Conservation (phyloP, 139 green algal genomes). For the Micractinium sp. region DNA sequence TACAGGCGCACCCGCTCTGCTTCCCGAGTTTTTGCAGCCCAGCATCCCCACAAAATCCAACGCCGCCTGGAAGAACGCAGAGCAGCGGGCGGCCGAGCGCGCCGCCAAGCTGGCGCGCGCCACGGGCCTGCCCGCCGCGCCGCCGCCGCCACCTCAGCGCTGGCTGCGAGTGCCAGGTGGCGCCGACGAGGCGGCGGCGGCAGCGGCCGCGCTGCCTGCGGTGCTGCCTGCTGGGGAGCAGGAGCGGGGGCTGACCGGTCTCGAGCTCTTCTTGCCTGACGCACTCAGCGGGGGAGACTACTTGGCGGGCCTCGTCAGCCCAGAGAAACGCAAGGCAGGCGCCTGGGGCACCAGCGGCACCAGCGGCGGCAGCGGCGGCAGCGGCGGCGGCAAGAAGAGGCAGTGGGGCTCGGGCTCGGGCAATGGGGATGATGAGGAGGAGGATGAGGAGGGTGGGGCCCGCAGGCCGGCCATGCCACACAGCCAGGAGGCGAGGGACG, state of each 20-base stretch:
- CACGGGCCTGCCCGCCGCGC: not conserved
- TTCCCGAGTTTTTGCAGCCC: slow-evolving; percentile 28
- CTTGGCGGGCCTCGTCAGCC: not conserved
- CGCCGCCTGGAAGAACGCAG: slow-evolving; percentile 29
- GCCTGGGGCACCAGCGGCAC: not conserved
- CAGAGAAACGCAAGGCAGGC: not conserved
- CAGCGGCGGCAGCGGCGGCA: not conserved
- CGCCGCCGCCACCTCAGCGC: not conserved
- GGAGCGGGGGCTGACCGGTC: not conserved
- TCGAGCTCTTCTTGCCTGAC: not conserved
- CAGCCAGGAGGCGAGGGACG: slow-evolving; percentile 25
- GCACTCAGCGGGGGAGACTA: not conserved
- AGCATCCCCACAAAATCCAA: slow-evolving; percentile 32
- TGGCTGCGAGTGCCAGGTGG: slow-evolving; percentile 6
- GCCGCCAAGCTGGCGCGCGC: slow-evolving; percentile 7
- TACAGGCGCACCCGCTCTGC: not conserved
- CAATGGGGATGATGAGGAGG: not conserved
- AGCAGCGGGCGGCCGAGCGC: slow-evolving; percentile 3
- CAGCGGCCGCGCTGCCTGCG: not conserved
- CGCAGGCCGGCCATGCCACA: not conserved
- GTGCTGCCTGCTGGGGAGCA: not conserved
- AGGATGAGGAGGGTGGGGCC: not conserved
- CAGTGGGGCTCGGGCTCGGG: not conserved
- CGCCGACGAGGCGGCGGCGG: not conserved
- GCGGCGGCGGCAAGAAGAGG: not conserved